Base-by-base conservation (phyloP, 345 rosid species). In the Brassica incana region DNA sequence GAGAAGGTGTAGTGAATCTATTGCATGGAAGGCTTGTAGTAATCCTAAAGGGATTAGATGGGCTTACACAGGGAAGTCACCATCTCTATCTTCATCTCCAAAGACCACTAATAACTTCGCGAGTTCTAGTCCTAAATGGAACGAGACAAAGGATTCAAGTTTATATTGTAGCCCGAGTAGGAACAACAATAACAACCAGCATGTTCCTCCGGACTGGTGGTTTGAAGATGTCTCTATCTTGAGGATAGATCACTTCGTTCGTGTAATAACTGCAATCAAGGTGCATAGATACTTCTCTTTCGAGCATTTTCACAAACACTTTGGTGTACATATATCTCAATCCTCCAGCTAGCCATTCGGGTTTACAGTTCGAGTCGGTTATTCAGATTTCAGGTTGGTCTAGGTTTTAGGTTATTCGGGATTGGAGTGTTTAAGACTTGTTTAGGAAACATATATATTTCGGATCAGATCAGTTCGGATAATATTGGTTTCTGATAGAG, bases 241-340 rank as follows among this genome's bases (percentile, higher is more conserved):
- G n/a, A 82, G 99, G 78, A 95, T 93, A 11, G 98, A 93, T 77
- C 99, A 95, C 65, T 93, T 91, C 67, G 99, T 95, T 38, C 86
- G 99, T 67, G 99, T 95, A 0, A 79, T 93, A 52, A 95, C 99
- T 0, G 98, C 99, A 16, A 95, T 95, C 67, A 95, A 91, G 84
- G 99, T 81, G 72, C 67, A 50, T n/a, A n/a, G 58, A 64, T 8
- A 8, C 3, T 9, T 15, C 11, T 38, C 12, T 61, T 56, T 73
- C 1, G 0, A 74, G 12, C 65, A 79, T 67, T 67, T 56, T 6
- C 10, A 4, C 76, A 65, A 70, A 64, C 73, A 43, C 5, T 43
- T 33, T 11, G 14, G n/a, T 43, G 52, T 43, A 4, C n/a, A 43
- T 43, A 43, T 3, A 10, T 40, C 14, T 8, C 12, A 40, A 9